A percentile compares a stretch with the other conserved stretches of the same genome.
phyloP scores from a whole-genome alignment of 192 early-diverging fungal species.

The Haplosporangium gracile region DNA sequence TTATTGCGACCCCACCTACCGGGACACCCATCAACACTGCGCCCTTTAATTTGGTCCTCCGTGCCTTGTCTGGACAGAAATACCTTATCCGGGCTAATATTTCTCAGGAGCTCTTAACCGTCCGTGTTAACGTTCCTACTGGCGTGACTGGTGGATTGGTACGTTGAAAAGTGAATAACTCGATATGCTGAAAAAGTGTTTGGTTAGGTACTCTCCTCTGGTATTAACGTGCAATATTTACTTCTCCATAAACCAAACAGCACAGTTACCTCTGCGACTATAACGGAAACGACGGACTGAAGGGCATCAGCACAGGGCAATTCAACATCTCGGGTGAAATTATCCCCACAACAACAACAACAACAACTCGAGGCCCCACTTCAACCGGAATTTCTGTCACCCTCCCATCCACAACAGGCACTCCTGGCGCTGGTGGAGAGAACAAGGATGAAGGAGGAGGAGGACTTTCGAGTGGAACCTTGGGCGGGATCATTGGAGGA shows the following conservation, averaged over 20 bases:
- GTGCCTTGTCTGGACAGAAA: slow-evolving; percentile 30
- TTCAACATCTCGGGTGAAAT: slow-evolving; percentile 26
- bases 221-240: background rate
- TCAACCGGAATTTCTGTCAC: background rate
- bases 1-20: background rate
- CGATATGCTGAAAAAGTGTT: background rate
- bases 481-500: slow-evolving; percentile 47
- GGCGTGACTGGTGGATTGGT: slow-evolving; percentile 40
- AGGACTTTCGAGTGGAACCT: slow-evolving; percentile 33
- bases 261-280: slow-evolving; percentile 36
- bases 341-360: background rate
- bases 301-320: slow-evolving; percentile 20
- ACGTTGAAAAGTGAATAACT: background rate
- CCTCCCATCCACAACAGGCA: background rate
- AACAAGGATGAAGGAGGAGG: background rate
- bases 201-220: background rate
- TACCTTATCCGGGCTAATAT: slow-evolving; percentile 15
- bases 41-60: slow-evolving; percentile 29
- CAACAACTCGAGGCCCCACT: background rate
- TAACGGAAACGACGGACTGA: background rate
- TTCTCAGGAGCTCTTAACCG: background rate
- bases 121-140: slow-evolving; percentile 15
- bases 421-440: background rate
- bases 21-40: background rate
- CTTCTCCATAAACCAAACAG: background rate